Evolutionary conservation across 2,329 filamentous ascomycete species (phyloP).

Genomic region (Aspergillus quadrilineatus): DNA sequence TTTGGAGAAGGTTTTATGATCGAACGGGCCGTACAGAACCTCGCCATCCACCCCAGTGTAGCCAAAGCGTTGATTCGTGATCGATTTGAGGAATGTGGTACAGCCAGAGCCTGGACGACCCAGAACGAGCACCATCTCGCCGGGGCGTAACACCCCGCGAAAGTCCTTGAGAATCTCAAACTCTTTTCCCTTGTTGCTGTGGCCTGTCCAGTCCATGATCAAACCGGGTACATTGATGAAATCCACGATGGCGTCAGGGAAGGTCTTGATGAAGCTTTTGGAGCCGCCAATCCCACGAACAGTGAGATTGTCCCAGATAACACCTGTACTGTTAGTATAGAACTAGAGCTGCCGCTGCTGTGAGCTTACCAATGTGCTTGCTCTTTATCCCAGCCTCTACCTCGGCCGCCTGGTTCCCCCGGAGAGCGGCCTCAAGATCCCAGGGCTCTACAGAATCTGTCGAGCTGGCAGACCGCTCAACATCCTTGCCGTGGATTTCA

Average conservation of each 20-base stretch:
- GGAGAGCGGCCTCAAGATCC: slow-evolving; percentile 71
- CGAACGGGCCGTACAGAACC: slow-evolving; percentile 46
- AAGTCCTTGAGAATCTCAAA: slow-evolving; percentile 65
- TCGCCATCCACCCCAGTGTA: slow-evolving; percentile 15
- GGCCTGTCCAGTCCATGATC: slow-evolving; percentile 61
- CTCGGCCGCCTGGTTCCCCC: slow-evolving; percentile 70
- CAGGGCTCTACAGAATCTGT: slow-evolving; percentile 59
- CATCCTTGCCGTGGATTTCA: slow-evolving; percentile 42
- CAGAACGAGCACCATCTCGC: slow-evolving; percentile 55
- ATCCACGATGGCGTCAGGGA: slow-evolving; percentile 72
- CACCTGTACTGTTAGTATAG: slow-evolving; percentile 43
- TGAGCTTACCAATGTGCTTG: slow-evolving; percentile 64
- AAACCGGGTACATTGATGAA: slow-evolving; percentile 75
- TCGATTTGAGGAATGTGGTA: slow-evolving; percentile 79
- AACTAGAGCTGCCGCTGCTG: neutral
- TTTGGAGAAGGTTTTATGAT: slow-evolving; percentile 64
- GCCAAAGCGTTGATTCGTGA: slow-evolving; percentile 75
- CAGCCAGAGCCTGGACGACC: slow-evolving; percentile 51
- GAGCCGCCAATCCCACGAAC: slow-evolving; percentile 73
- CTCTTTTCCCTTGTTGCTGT: slow-evolving; percentile 67
- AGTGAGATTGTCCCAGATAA: slow-evolving; percentile 74
- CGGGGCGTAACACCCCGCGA: slow-evolving; percentile 56
- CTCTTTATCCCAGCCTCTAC: slow-evolving; percentile 74
- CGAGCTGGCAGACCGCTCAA: slow-evolving; percentile 57
- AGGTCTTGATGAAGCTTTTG: slow-evolving; percentile 71